Conservation (phyloP, 345 rosid species). For the Pseudoturritis turrita region DNA sequence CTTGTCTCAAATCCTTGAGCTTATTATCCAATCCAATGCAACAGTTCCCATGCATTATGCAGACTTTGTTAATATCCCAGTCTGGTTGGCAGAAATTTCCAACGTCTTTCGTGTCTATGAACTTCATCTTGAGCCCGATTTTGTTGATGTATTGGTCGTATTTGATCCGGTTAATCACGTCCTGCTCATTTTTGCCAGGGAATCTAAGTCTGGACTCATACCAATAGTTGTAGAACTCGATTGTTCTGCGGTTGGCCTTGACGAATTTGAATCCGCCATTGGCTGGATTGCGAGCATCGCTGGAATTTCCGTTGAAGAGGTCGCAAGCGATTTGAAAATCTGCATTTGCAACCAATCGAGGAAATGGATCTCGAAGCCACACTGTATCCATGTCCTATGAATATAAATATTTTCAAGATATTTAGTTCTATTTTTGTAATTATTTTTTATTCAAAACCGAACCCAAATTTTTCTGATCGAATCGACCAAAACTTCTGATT, state of each 20-base stretch:
- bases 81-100: conserved; percentile 62
- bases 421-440: too few relatives aligned
- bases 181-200: conserved; percentile 40
- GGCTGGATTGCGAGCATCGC: conserved; percentile 29
- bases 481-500: too few relatives aligned
- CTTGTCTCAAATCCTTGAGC: conserved; percentile 43
- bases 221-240: conserved; percentile 64
- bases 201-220: conserved; percentile 35
- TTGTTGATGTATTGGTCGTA: neutral
- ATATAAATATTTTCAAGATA: too few relatives aligned
- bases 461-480: too few relatives aligned
- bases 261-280: conserved; percentile 67
- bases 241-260: conserved; percentile 42
- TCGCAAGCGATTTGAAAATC: conserved; percentile 87
- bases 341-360: conserved; percentile 36
- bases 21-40: conserved; percentile 51
- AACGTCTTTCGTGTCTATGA: conserved; percentile 46
- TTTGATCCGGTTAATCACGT: conserved; percentile 15
- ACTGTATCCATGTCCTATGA: conserved; percentile 57
- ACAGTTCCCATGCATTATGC: conserved; percentile 85
- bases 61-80: conserved; percentile 43
- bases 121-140: conserved; percentile 43
- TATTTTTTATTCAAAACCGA: too few relatives aligned
- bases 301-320: conserved; percentile 29
- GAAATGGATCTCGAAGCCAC: conserved; percentile 74